A percentile compares a stretch with the other conserved stretches of the same genome.
Evolutionary conservation across 2,329 filamentous ascomycete species (phyloP).

Genomic region (Botryotinia globosa): DNA sequence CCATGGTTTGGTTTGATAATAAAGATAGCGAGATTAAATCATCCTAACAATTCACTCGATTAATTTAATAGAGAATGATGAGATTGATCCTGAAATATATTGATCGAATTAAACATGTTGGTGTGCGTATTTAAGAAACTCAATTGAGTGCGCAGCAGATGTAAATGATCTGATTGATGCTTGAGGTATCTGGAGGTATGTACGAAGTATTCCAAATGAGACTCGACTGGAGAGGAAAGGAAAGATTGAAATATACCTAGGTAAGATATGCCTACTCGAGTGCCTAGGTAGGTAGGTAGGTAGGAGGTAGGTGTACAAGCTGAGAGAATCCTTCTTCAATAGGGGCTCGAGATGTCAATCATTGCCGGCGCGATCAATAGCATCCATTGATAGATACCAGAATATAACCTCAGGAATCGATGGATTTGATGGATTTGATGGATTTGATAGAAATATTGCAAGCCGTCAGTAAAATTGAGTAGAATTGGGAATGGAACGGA

Average conservation of each 20-base stretch:
- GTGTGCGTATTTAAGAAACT: neutral
- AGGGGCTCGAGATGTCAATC: neutral
- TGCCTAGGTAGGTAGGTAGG: neutral
- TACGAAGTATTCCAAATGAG: neutral
- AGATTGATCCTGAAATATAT: slow-evolving; percentile 14
- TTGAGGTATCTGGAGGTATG: neutral
- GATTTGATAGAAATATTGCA: neutral
- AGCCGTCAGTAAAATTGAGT: neutral
- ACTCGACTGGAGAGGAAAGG: neutral
- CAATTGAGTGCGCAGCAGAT: neutral
- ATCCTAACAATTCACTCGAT: neutral
- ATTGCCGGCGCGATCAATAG: neutral
- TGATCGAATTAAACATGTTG: slow-evolving; percentile 12
- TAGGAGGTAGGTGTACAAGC: neutral
- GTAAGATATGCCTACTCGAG: neutral
- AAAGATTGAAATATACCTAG: neutral
- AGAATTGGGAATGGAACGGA: neutral
- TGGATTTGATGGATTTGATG: neutral
- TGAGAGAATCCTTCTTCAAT: neutral
- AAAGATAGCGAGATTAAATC: slow-evolving; percentile 12
- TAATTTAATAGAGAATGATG: neutral
- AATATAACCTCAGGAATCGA: neutral
- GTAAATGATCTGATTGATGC: neutral
- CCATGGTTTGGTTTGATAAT: neutral
- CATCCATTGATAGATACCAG: neutral